phyloP scores from a whole-genome alignment of 1,284 basidiomycete species.

The Amylostereum chailletii region DNA sequence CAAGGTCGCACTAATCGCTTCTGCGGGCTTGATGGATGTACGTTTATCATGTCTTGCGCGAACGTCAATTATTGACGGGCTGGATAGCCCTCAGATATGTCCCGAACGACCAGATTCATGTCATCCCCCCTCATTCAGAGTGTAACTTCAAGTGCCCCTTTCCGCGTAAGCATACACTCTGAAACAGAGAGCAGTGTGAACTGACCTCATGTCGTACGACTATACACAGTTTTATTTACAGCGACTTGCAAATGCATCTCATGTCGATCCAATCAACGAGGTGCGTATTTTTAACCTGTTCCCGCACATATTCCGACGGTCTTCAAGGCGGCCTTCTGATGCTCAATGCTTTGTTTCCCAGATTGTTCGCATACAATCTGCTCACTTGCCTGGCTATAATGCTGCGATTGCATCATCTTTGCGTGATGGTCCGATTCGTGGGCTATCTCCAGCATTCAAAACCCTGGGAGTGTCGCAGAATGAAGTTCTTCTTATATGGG shows the following conservation, averaged over 20 bases:
- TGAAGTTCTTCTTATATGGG: conserved; percentile 57
- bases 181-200: conserved; percentile 1
- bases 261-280: conserved; percentile 29
- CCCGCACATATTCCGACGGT: neutral
- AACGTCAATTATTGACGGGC: neutral
- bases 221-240: conserved; percentile 38
- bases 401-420: conserved; percentile 65
- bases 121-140: conserved; percentile 61
- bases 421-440: conserved; percentile 63
- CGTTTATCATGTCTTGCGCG: conserved; percentile 4
- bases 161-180: conserved; percentile 35
- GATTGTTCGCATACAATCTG: conserved; percentile 64
- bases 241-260: conserved; percentile 28
- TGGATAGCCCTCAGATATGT: conserved; percentile 49
- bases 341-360: neutral
- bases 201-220: neutral
- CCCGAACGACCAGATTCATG: conserved; percentile 64
- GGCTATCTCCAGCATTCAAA: conserved; percentile 42
- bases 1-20: conserved; percentile 56
- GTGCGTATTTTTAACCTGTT: conserved; percentile 15
- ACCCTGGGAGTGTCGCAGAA: conserved; percentile 29
- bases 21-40: conserved; percentile 61
- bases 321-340: neutral
- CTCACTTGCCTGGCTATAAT: conserved; percentile 64
- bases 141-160: conserved; percentile 48